These are phyloP conservation scores for Jaenimonas drosophilae DNA, from an alignment of 208 protist genomes.

Conservation along the genomic window DNA sequence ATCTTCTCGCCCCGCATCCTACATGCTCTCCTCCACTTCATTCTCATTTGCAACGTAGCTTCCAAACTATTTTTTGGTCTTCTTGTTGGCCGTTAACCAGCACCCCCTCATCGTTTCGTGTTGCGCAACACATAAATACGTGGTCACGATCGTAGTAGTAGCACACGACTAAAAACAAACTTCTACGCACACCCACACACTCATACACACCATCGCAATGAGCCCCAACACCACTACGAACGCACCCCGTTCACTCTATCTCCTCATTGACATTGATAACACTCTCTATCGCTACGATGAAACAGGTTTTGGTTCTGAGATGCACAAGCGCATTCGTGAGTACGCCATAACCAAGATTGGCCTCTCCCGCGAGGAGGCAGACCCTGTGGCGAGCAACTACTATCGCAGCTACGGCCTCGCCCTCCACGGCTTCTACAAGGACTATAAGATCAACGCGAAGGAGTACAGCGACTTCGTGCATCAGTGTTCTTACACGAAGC, in stretches of 20 bases:
- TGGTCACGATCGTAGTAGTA: too few species aligned
- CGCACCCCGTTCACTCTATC: constrained; percentile 15
- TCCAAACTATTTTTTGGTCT: too few species aligned
- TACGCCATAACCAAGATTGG: constrained; percentile 21
- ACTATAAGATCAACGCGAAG: constrained; percentile 42
- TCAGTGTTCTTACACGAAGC: constrained; percentile 39
- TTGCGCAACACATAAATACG: too few species aligned
- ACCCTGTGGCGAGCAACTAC: constrained; percentile 14
- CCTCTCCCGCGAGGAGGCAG: constrained; percentile 21
- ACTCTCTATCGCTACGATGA: constrained; percentile 56
- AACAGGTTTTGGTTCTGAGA: constrained; percentile 32
- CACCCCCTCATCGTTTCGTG: too few species aligned
- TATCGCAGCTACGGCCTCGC: constrained; percentile 59
- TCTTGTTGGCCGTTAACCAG: too few species aligned
- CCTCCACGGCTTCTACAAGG: constrained; percentile 37
- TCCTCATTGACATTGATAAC: constrained; percentile 78
- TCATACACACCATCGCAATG: not conserved
- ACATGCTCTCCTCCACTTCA: too few species aligned
- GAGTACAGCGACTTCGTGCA: constrained; percentile 63
- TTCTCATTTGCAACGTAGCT: too few species aligned
- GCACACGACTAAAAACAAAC: too few species aligned
- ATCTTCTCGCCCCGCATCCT: too few species aligned
- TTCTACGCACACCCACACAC: not conserved
- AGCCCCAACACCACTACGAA: not conserved
- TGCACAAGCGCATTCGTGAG: constrained; percentile 40